phyloP scores from a whole-genome alignment of 106 monocot species.

The Dendrobium officinale region DNA sequence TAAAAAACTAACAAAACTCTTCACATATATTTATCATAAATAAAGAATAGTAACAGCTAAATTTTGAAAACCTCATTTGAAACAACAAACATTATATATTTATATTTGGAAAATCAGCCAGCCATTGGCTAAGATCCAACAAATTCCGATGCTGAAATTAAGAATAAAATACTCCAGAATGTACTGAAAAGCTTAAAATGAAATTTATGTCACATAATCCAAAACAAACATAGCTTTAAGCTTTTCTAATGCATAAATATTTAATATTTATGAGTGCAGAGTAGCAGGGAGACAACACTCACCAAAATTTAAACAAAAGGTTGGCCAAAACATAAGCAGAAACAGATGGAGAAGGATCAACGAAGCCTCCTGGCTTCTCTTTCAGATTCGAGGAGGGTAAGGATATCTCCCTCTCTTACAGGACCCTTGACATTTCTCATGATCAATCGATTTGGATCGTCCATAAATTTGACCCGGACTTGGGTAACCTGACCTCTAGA shows the following conservation, averaged over 20 bases:
- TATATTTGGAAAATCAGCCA: too few relatives aligned
- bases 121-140: too few relatives aligned
- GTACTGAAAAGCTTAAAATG: too few relatives aligned
- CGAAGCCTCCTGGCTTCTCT: conserved; percentile 29
- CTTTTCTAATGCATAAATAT: too few relatives aligned
- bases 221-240: too few relatives aligned
- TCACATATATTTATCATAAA: too few relatives aligned
- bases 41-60: neutral
- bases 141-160: too few relatives aligned
- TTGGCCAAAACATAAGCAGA: neutral
- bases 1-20: too few relatives aligned
- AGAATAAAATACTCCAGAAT: too few relatives aligned
- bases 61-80: neutral
- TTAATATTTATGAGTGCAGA: too few relatives aligned
- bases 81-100: too few relatives aligned
- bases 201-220: too few relatives aligned
- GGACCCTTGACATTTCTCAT: conserved; percentile 30
- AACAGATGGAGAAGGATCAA: neutral
- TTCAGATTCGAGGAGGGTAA: conserved; percentile 22
- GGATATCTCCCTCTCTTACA: conserved; percentile 16
- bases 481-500: conserved; percentile 28
- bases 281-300: neutral
- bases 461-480: conserved; percentile 24
- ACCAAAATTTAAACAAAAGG: neutral
- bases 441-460: conserved; percentile 19